Percentiles rank a stretch among this genome's conserved stretches.
These are phyloP conservation scores for Russula ochroleuca DNA, from an alignment of 768 basidiomycete genomes.

Conservation along the genomic window DNA sequence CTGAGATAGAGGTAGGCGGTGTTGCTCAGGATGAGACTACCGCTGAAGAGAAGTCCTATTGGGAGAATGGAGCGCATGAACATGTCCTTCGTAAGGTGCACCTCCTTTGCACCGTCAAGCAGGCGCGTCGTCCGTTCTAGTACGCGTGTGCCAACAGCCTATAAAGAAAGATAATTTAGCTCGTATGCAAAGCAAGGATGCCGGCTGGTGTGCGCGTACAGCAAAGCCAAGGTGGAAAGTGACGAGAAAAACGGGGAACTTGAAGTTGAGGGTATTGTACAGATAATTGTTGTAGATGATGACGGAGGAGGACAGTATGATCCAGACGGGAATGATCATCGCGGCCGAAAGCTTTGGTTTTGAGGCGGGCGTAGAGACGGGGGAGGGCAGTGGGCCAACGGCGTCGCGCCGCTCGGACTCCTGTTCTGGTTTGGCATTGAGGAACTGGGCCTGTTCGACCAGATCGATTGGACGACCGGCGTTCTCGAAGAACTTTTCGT, in stretches of 20 bases:
- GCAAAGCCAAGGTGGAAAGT: slow-evolving; percentile 77
- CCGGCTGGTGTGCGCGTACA: slow-evolving; percentile 38
- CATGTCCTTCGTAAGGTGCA: slow-evolving; percentile 72
- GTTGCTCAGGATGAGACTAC: slow-evolving; percentile 86
- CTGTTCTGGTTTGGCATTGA: slow-evolving; percentile 28
- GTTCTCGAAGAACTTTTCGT: slow-evolving; percentile 24
- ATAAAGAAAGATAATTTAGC: background rate
- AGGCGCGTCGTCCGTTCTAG: slow-evolving; percentile 77
- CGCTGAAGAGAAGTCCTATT: slow-evolving; percentile 91
- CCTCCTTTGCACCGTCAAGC: slow-evolving; percentile 72
- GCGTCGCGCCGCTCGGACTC: slow-evolving; percentile 1
- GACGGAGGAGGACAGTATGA: slow-evolving; percentile 79
- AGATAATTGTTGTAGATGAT: slow-evolving; percentile 96
- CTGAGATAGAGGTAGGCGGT: slow-evolving; percentile 88
- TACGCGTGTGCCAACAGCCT: slow-evolving; percentile 82
- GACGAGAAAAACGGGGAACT: slow-evolving; percentile 88
- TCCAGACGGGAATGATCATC: slow-evolving; percentile 89
- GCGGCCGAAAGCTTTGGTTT: slow-evolving; percentile 59
- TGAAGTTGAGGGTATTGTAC: slow-evolving; percentile 79
- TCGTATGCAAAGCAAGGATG: background rate
- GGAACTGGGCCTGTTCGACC: slow-evolving; percentile 10
- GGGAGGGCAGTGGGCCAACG: slow-evolving; percentile 48
- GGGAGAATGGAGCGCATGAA: slow-evolving; percentile 86
- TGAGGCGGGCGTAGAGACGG: slow-evolving; percentile 45
- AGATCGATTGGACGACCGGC: slow-evolving; percentile 6